Evolutionary conservation across 345 rosid species (phyloP), one percentile per base, ranked within the genome.

Genomic region (Turnera subulata): DNA sequence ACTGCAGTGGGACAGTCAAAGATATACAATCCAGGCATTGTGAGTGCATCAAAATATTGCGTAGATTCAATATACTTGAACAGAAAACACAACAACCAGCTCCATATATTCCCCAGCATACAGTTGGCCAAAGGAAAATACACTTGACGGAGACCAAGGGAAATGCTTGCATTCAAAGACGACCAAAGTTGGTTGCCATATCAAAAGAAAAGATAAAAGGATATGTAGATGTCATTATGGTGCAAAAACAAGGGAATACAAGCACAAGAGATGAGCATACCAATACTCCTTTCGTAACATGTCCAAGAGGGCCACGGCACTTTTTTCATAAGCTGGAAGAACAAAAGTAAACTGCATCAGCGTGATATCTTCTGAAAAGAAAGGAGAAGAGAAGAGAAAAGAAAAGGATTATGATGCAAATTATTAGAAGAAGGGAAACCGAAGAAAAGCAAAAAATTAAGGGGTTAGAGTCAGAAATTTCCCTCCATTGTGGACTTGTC

Each of bases 261-360:
- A 43, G 2, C 11, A 13, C 21, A 50, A 20, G 42, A 40, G 55
- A 65, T 23, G 21, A 37, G 42, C 62, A 13, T 84, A 93, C 99
- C 96, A 93, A 76, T 33, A 93, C 97, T 76, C 99, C 99, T 85
- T 93, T 93, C 73, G 97, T 81, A 46, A 93, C 94, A 77, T 93
- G 89, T 55, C 97, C 97, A 57, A 93, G 97, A 32, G 80, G 79
- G 46, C 99, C 99, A 52, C 97, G 73, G 68, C 75, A 71, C 73
- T n/a, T n/a, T 89, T 93, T 67, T 73, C 89, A 73, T 93, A 93
- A 20, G 66, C 99, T 93, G 85, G 67, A 78, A 62, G 56, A 4
- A 57, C 12, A 32, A n/a, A 56, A 62, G 62, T 16, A 49, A 55
- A 13, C n/a, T 20, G 50, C 23, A 19, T 56, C 46, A 66, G 59